phyloP scores from a whole-genome alignment of 2,329 filamentous ascomycete species.

The Clarireedia hainanense region DNA sequence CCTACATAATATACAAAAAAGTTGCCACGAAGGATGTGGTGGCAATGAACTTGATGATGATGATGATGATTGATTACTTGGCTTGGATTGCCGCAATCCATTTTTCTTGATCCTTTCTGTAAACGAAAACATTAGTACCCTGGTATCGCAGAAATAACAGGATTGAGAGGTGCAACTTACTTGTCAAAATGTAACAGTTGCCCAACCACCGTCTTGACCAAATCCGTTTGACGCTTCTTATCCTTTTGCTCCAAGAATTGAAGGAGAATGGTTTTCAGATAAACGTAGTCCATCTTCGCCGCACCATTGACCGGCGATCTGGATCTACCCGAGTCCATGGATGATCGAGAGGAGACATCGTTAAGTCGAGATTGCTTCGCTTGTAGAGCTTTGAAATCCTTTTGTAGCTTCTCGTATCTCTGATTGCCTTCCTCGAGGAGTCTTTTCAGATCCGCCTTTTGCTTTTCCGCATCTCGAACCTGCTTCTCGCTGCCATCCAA shows the following conservation, averaged over 20 bases:
- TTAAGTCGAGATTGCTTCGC: constrained; percentile 31
- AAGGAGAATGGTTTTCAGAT: constrained; percentile 73
- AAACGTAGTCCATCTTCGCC: constrained; percentile 34
- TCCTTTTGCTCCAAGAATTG: constrained; percentile 79
- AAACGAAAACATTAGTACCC: constrained; percentile 6
- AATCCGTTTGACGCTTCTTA: constrained; percentile 64
- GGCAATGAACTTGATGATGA: not conserved
- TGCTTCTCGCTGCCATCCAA: constrained; percentile 85
- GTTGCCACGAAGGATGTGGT: not conserved
- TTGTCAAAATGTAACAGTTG: constrained; percentile 71
- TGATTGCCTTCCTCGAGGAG: constrained; percentile 70
- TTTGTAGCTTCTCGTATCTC: constrained; percentile 72
- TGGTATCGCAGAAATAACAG: not conserved
- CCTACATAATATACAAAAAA: not conserved
- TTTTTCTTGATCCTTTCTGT: constrained; percentile 70
- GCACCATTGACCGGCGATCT: constrained; percentile 19
- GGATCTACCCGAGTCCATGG: constrained; percentile 30
- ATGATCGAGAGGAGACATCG: constrained; percentile 26
- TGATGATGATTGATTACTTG: not conserved
- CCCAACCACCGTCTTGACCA: constrained; percentile 64
- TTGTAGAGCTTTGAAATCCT: constrained; percentile 50
- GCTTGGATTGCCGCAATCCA: constrained; percentile 66
- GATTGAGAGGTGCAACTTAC: constrained; percentile 38
- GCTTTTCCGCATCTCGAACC: constrained; percentile 73
- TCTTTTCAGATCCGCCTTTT: constrained; percentile 66